Percentiles rank a stretch among this genome's conserved stretches.
These are phyloP conservation scores for Elsinoe ampelina DNA, from an alignment of 2,329 filamentous ascomycete genomes.

Conservation along the genomic window DNA sequence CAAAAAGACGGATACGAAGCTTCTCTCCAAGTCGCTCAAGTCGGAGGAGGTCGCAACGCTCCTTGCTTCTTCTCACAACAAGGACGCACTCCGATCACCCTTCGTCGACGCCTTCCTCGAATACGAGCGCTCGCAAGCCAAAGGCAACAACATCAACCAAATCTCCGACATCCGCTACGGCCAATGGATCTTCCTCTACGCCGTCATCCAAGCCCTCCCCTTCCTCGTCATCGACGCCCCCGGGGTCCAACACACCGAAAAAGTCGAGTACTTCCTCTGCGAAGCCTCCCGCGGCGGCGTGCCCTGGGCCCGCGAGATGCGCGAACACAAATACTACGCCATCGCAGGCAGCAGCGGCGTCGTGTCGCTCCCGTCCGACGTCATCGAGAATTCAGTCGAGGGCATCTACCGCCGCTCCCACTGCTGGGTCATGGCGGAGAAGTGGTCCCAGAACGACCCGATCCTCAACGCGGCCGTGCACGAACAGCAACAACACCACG, in stretches of 20 bases:
- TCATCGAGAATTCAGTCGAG: constrained; percentile 58
- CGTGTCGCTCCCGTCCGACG: constrained; percentile 53
- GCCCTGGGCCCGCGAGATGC: constrained; percentile 62
- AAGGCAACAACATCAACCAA: constrained; percentile 55
- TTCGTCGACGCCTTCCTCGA: constrained; percentile 62
- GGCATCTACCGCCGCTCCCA: constrained; percentile 60
- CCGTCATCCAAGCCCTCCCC: constrained; percentile 65
- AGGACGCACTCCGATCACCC: constrained; percentile 53
- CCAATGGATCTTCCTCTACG: constrained; percentile 75
- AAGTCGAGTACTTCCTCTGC: constrained; percentile 75
- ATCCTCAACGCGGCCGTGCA: constrained; percentile 24
- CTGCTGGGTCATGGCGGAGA: constrained; percentile 56
- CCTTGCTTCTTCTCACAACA: constrained; percentile 73
- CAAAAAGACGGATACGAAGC: constrained; percentile 64
- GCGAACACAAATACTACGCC: constrained; percentile 56
- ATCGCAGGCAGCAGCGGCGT: constrained; percentile 57
- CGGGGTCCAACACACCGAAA: constrained; percentile 57
- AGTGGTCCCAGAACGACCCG: constrained; percentile 45
- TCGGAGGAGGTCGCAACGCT: constrained; percentile 68
- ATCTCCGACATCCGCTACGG: constrained; percentile 63
- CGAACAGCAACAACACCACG: constrained; percentile 21
- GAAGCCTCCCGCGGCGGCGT: constrained; percentile 61
- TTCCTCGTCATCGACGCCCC: constrained; percentile 70
- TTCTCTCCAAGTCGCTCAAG: constrained; percentile 62
- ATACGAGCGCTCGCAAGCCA: constrained; percentile 61